Base-by-base conservation (phyloP, 1,139 yeast genomes). In the Geotrichum aggregatum region DNA sequence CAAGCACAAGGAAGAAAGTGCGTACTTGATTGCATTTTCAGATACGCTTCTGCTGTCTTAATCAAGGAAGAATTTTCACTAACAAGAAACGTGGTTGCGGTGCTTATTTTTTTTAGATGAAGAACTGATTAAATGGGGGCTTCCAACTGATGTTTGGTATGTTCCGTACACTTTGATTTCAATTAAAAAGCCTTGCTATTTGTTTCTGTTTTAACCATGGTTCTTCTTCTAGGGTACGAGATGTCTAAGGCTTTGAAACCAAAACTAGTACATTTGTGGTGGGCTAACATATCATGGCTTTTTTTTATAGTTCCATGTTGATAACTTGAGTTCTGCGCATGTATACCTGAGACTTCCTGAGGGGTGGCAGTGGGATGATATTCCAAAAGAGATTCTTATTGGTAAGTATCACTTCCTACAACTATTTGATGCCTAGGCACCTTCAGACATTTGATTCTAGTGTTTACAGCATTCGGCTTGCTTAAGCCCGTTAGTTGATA, bases 311-410 rank as follows among this genome's bases (percentile, higher is more conserved):
- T 87, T 87, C 63, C 95, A 87, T 66, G 91, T 84, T 7, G 94
- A 86, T 61, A 84, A 84, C 60, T 74, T 82, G 51, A 83, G 91
- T 10, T 83, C 91, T 42, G 95, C 94, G 0, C 95, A 87, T 65
- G 76, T 87, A n/a, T 87, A 87, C 61, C 68, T 86, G 31, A 78
- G 87, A 52, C 68, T 84, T 34, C 67, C 71, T 1, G 68, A 69
- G 1, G 78, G 75, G 39, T 66, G 73, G 59, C 51, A 59, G 3
- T 65, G 76, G 71, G 80, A 77, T 30, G 66, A 68, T 42, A 73
- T 87, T 1, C 81, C 85, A 1, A 71, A 74, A 33, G 75, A 69
- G 4, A 70, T 85, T 2, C 63, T 85, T 19, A 69, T 59, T 18
- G 56, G 56, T 53, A 41, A 47, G 53, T 28, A 14, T 6, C 35